Conservation (phyloP, 2,329 filamentous ascomycete species). For the Penicillium sp. region DNA sequence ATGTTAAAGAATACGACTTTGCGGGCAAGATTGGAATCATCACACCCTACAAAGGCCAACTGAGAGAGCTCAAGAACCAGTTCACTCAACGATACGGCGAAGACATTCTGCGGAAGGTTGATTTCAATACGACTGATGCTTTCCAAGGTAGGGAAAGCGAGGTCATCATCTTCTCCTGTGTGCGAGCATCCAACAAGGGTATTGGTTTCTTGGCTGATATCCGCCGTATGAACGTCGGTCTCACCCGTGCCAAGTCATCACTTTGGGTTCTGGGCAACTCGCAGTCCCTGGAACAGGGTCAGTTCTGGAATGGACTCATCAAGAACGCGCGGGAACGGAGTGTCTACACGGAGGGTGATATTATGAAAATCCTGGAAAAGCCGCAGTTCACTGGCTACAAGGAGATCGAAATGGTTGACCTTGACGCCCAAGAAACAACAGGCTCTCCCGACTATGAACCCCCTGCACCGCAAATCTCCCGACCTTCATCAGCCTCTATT, state of each 20-base stretch:
- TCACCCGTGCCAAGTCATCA: slow-evolving; percentile 94
- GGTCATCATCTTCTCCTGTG: slow-evolving; percentile 98
- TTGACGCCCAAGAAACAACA: slow-evolving; percentile 15
- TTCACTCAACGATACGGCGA: slow-evolving; percentile 74
- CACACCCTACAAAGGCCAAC: slow-evolving; percentile 93
- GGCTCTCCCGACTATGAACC: slow-evolving; percentile 13
- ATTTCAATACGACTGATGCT: slow-evolving; percentile 98
- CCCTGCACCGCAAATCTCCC: slow-evolving; percentile 28
- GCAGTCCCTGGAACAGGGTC: slow-evolving; percentile 75
- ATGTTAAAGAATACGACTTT: slow-evolving; percentile 68
- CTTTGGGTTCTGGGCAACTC: slow-evolving; percentile 96
- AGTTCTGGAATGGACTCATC: slow-evolving; percentile 87
- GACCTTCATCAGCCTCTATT: slow-evolving; percentile 30
- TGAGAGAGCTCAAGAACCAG: slow-evolving; percentile 71
- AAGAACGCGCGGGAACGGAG: slow-evolving; percentile 72
- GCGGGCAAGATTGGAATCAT: slow-evolving; percentile 90
- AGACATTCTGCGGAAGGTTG: slow-evolving; percentile 71
- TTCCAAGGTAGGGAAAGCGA: slow-evolving; percentile 97
- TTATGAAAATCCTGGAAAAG: slow-evolving; percentile 54
- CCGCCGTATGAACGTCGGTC: slow-evolving; percentile 97
- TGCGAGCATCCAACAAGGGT: slow-evolving; percentile 84
- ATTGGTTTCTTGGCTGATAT: slow-evolving; percentile 99
- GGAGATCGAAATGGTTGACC: slow-evolving; percentile 45
- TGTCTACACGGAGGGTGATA: slow-evolving; percentile 70
- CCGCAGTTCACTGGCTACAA: slow-evolving; percentile 50